Evolutionary conservation across 2,329 filamentous ascomycete species (phyloP).

Genomic region (Truncatella angustata): DNA sequence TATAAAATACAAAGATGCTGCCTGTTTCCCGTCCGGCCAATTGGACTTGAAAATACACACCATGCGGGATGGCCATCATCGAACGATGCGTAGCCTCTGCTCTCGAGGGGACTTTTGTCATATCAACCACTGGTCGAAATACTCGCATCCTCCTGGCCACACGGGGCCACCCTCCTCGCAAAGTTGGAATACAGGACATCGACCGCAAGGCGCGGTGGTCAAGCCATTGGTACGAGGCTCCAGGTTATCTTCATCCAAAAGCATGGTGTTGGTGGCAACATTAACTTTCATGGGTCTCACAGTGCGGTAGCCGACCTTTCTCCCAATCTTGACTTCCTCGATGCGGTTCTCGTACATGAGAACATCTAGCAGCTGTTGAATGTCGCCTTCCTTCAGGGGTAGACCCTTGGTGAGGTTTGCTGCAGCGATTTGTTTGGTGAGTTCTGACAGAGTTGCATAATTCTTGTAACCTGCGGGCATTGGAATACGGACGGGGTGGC

Average conservation of each 20-base stretch:
- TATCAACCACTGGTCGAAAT: constrained; percentile 82
- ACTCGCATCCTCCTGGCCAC: constrained; percentile 85
- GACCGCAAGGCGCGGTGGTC: constrained; percentile 85
- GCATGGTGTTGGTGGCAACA: constrained; percentile 20
- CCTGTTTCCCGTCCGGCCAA: not conserved
- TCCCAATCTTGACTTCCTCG: constrained; percentile 58
- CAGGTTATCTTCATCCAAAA: constrained; percentile 27
- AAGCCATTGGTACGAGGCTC: constrained; percentile 65
- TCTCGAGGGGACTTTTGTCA: not conserved
- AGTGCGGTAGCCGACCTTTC: constrained; percentile 52
- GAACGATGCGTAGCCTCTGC: not conserved
- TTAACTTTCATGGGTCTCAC: constrained; percentile 45
- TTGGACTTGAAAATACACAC: not conserved
- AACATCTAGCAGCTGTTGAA: constrained; percentile 83
- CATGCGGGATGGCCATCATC: not conserved
- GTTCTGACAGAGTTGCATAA: constrained; percentile 78
- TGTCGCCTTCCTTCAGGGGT: constrained; percentile 68
- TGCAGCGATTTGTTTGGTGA: constrained; percentile 71
- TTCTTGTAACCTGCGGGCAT: constrained; percentile 66
- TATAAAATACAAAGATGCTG: constrained; percentile 1
- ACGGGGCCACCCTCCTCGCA: constrained; percentile 91
- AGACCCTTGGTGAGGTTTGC: constrained; percentile 71
- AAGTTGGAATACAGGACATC: constrained; percentile 89
- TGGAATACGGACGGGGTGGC: constrained; percentile 38
- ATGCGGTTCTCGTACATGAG: constrained; percentile 85